A percentile compares a stretch with the other conserved stretches of the same genome.
Conservation (phyloP, 1,139 yeast species). For the Hyphopichia wangnamkhiaoensis region DNA sequence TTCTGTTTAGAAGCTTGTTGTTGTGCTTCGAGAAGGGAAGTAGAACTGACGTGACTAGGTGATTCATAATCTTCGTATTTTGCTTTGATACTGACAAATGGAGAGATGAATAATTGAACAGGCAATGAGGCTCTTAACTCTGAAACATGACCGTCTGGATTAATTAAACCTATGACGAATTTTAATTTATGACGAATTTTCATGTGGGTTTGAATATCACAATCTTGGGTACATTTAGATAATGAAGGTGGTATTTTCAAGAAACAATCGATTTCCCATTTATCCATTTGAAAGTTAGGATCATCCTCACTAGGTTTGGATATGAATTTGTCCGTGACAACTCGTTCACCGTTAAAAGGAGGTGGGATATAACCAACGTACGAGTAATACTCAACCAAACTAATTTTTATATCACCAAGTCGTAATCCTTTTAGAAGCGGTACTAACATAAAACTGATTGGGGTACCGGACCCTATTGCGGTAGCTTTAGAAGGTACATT, state of each 20-base stretch:
- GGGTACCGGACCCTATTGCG: constrained; percentile 81
- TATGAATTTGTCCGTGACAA: constrained; percentile 43
- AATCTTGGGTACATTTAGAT: constrained; percentile 81
- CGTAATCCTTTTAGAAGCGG: constrained; percentile 81
- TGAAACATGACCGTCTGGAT: constrained; percentile 76
- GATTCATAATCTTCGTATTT: constrained; percentile 29
- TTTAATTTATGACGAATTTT: constrained; percentile 73
- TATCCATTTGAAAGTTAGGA: constrained; percentile 55
- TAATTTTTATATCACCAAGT: constrained; percentile 69
- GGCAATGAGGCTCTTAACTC: constrained; percentile 79
- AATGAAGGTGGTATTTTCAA: constrained; percentile 71
- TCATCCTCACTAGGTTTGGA: constrained; percentile 35
- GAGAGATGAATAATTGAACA: constrained; percentile 67
- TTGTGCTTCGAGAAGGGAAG: neutral
- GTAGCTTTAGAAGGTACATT: constrained; percentile 87
- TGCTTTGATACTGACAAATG: constrained; percentile 74
- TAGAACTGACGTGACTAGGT: neutral
- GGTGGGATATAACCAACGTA: constrained; percentile 60
- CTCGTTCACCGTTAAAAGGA: constrained; percentile 59
- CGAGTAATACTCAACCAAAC: constrained; percentile 66
- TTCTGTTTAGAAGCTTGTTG: neutral
- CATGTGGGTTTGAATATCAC: constrained; percentile 60
- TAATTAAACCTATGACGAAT: constrained; percentile 61
- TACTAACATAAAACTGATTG: constrained; percentile 68
- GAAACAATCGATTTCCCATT: constrained; percentile 71